Conservation (phyloP, 306 rosid species). For the Glycyrrhiza uralensis region DNA sequence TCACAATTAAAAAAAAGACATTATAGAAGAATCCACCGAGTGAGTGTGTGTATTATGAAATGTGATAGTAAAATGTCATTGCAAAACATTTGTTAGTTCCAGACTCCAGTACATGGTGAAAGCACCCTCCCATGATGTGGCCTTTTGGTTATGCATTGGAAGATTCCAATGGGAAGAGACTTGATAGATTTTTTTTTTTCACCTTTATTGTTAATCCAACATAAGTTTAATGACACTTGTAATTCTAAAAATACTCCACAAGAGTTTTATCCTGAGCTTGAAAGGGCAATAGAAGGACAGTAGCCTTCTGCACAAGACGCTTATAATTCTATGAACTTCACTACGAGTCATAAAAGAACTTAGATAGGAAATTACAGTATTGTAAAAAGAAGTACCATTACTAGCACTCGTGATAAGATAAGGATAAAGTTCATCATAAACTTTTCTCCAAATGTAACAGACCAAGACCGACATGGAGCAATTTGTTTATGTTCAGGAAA, state of each 20-base stretch:
- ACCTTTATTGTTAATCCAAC: not conserved
- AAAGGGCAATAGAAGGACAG: not conserved
- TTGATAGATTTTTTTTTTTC: not conserved
- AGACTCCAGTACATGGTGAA: not conserved
- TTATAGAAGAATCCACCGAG: not conserved
- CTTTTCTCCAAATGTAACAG: not conserved
- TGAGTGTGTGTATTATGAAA: conserved; percentile 5
- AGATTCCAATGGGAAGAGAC: not conserved
- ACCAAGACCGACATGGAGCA: not conserved
- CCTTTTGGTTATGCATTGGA: conserved; percentile 4
- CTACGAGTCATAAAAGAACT: not conserved
- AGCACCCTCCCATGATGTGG: not conserved
- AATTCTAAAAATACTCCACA: conserved; percentile 1
- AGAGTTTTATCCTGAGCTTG: not conserved
- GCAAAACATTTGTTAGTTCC: conserved; percentile 7
- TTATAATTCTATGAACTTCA: conserved; percentile 15
- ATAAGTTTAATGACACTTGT: not conserved
- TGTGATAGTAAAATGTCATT: not conserved
- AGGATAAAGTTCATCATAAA: not conserved
- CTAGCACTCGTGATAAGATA: not conserved
- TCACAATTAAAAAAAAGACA: conserved; percentile 2
- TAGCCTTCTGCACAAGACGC: not conserved
- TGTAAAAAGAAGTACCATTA: not conserved
- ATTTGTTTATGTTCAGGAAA: not conserved
- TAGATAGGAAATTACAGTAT: conserved; percentile 5